These are phyloP conservation scores for Akanthomyces muscarius DNA, from an alignment of 2,329 filamentous ascomycete genomes.

Conservation along the genomic window DNA sequence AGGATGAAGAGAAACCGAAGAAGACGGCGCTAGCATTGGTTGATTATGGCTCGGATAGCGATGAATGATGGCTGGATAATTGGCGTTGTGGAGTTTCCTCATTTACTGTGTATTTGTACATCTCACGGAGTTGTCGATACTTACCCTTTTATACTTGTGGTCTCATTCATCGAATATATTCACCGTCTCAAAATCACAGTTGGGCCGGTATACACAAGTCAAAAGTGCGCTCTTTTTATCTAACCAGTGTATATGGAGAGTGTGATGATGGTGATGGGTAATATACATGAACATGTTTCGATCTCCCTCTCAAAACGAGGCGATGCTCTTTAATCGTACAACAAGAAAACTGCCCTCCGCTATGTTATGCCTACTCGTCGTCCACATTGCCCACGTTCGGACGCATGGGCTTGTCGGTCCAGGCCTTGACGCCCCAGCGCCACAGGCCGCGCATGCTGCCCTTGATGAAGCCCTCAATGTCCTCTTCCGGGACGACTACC, in stretches of 20 bases:
- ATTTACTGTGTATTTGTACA: not conserved
- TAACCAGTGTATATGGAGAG: constrained; percentile 3
- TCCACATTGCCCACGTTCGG: constrained; percentile 40
- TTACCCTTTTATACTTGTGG: too few relatives aligned
- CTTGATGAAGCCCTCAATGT: constrained; percentile 67
- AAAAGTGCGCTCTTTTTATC: not conserved
- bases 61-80: constrained; percentile 29
- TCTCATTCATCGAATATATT: too few relatives aligned
- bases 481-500: constrained; percentile 62
- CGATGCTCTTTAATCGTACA: constrained; percentile 9
- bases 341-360: not conserved
- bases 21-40: constrained; percentile 40
- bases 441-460: constrained; percentile 51
- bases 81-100: constrained; percentile 12
- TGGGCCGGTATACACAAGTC: not conserved
- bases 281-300: constrained; percentile 18
- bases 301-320: not conserved
- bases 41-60: constrained; percentile 53
- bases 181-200: too few relatives aligned
- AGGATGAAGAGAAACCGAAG: not conserved
- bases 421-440: constrained; percentile 45
- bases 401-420: constrained; percentile 37
- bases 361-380: not conserved
- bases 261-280: constrained; percentile 1
- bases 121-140: too few relatives aligned